Conservation (phyloP, 305 asterid genomes). For the Fraxinus sp. region DNA sequence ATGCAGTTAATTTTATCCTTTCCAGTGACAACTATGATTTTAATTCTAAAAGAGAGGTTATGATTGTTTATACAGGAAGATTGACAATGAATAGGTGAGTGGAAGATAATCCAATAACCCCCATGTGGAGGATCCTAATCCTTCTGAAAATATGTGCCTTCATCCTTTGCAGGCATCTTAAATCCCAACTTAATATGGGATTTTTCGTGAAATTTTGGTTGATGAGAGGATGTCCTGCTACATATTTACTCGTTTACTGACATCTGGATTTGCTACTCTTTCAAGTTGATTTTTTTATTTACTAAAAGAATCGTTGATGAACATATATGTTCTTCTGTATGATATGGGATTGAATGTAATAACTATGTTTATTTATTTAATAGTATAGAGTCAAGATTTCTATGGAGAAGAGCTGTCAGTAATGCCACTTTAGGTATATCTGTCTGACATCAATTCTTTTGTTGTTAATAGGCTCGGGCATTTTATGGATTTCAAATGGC, state of each 20-base stretch:
- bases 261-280: neutral
- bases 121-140: neutral
- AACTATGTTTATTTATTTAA: neutral
- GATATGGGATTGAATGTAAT: neutral
- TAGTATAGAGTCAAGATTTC: too few relatives aligned
- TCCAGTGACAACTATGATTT: neutral
- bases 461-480: conserved; percentile 58
- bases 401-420: neutral
- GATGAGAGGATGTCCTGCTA: neutral
- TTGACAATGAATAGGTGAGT: neutral
- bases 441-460: conserved; percentile 24
- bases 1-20: neutral
- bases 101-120: neutral
- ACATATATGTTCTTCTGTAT: neutral
- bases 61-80: neutral
- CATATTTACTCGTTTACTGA: neutral
- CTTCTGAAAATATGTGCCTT: neutral
- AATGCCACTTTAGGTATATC: neutral
- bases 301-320: neutral
- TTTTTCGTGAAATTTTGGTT: neutral
- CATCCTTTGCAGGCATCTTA: neutral
- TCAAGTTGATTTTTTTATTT: neutral
- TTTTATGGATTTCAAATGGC: conserved; percentile 76
- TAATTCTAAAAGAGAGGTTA: neutral
- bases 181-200: neutral